Conservation (phyloP, 257 asterid genomes). For the Knoxia roxburghii region DNA sequence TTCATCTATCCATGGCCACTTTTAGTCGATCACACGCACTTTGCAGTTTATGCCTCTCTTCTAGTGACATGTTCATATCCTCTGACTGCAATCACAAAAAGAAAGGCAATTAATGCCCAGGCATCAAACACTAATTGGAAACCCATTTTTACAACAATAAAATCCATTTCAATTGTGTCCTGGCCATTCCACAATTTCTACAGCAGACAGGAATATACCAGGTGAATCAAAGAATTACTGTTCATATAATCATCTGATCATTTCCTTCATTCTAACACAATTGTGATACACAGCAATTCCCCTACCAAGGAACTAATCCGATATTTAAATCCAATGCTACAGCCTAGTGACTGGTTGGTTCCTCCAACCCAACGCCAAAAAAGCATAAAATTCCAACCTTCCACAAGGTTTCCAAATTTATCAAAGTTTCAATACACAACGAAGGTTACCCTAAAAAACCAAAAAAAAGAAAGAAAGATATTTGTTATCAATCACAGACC, state of each 20-base stretch:
- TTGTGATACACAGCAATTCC: too few species aligned
- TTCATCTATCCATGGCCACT: slow-evolving; percentile 19
- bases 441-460: background rate
- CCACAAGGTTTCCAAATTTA: background rate
- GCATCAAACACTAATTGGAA: background rate
- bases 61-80: slow-evolving; percentile 41
- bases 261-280: too few species aligned
- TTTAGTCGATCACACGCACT: slow-evolving; percentile 40
- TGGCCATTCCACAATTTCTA: background rate
- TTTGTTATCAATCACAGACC: background rate
- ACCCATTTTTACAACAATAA: too few species aligned
- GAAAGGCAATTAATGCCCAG: background rate
- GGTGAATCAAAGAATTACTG: too few species aligned
- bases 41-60: slow-evolving; percentile 52
- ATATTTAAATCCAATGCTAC: background rate
- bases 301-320: background rate
- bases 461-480: background rate
- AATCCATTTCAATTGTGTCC: background rate
- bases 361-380: background rate
- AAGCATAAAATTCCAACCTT: background rate
- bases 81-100: slow-evolving; percentile 38
- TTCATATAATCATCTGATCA: too few species aligned
- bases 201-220: too few species aligned
- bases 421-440: background rate
- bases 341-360: background rate